phyloP scores from a whole-genome alignment of 371 early-diverging fungal species.

The Mucor ambiguus region DNA sequence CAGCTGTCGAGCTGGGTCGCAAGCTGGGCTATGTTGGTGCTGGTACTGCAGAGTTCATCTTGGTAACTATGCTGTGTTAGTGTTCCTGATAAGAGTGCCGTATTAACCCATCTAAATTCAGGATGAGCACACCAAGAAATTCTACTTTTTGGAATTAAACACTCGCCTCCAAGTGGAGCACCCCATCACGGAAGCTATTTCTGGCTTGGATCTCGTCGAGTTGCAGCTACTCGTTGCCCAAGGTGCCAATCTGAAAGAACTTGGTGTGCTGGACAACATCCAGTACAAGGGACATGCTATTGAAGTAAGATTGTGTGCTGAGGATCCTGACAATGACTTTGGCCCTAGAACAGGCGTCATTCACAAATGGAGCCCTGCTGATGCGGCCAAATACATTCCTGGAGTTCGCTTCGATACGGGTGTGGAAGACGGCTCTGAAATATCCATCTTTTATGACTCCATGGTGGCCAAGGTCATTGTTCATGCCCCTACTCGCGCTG shows the following conservation, averaged over 20 bases:
- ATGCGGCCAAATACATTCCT: conserved; percentile 48
- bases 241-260: conserved; percentile 52
- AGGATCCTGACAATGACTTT: conserved; percentile 83
- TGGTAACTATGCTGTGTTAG: conserved; percentile 20
- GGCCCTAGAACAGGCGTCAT: conserved; percentile 83
- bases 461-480: conserved; percentile 90
- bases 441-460: conserved; percentile 80
- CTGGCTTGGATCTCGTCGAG: conserved; percentile 95
- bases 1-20: conserved; percentile 64
- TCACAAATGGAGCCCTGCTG: conserved; percentile 77
- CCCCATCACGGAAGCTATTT: conserved; percentile 94
- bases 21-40: conserved; percentile 66
- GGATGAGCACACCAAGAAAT: conserved; percentile 64
- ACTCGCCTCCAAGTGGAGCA: conserved; percentile 94
- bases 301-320: conserved; percentile 84
- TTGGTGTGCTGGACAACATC: conserved; percentile 51
- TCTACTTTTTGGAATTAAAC: conserved; percentile 87
- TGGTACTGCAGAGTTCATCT: conserved; percentile 87
- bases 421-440: conserved; percentile 80
- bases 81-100: not conserved
- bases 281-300: conserved; percentile 77
- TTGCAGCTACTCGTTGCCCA: conserved; percentile 76
- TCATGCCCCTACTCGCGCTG: conserved; percentile 77
- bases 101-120: not conserved
- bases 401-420: conserved; percentile 85